Conservation (phyloP, 2,329 filamentous ascomycete species). For the Niveomyces coronatus region DNA sequence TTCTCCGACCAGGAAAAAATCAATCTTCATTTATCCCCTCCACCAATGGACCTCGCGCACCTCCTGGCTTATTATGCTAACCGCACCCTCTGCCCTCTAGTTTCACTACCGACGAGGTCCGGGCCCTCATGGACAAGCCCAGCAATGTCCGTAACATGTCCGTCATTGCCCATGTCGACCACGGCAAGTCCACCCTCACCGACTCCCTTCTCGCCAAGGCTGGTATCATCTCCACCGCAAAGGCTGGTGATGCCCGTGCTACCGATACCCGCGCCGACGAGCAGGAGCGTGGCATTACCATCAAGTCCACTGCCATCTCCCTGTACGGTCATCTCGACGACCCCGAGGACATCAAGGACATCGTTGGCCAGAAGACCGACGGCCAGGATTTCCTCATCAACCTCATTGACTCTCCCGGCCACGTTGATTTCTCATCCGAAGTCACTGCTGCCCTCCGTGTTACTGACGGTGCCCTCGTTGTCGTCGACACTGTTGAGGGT, state of each 20-base stretch:
- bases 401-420: constrained; percentile 98
- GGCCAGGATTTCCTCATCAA: constrained; percentile 99
- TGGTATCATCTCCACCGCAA: constrained; percentile 97
- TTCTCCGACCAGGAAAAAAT: constrained; percentile 5
- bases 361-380: constrained; percentile 74
- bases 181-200: constrained; percentile 99
- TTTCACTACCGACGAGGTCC: constrained; percentile 97
- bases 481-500: constrained; percentile 99
- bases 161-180: constrained; percentile 99
- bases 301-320: constrained; percentile 99
- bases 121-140: constrained; percentile 68
- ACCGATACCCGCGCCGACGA: constrained; percentile 96
- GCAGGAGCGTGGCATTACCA: constrained; percentile 99
- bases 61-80: constrained; percentile 7
- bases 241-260: constrained; percentile 91
- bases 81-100: constrained; percentile 34
- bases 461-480: constrained; percentile 97
- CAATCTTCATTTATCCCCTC: neutral
- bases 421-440: constrained; percentile 99
- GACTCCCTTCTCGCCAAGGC: constrained; percentile 98
- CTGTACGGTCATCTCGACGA: constrained; percentile 79
- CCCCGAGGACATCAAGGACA: constrained; percentile 87
- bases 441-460: constrained; percentile 99
- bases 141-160: constrained; percentile 88
- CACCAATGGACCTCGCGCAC: neutral